Base-by-base conservation (phyloP, 495 filamentous ascomycete species). In the Cenococcum geophilum region DNA sequence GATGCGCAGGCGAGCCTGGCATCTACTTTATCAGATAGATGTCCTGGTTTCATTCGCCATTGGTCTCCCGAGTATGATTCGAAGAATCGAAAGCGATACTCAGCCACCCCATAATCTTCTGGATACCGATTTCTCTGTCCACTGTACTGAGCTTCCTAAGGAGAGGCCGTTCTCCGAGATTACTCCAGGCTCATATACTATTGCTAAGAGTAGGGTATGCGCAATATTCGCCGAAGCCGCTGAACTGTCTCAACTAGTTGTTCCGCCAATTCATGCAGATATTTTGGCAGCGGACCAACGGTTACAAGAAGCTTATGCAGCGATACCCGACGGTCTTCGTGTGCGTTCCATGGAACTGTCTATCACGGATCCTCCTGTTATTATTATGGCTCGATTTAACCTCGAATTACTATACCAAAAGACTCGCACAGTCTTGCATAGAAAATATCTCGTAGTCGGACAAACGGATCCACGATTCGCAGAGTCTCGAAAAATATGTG, bases 221-320 rank as follows among this genome's bases (percentile, higher is more conserved):
- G 62, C 67, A 0, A 64, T 77, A n/a, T 76, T 78, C 52, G 78
- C 73, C 10, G 69, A 76, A 48, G 74, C 78, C 21, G 70, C 74
- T 12, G 80, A 83, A 21, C 64, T 76, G 11, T 73, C 69, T 3
- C 73, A 75, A 12, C 70, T 71, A 4, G 68, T 76, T 6, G 62
- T 65, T 1, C 62, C 69, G 18, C 72, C 76, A 3, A 51, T 57
- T 0, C 71, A 76, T 53, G 70, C 72, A n/a, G 68, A 71, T 20
- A 72, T 77, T 8, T 68, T 77, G 60, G 59, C 68, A 3, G 64
- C 79, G 9, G 77, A 80, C 50, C 67, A 67, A 40, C 36, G 68
- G 0, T 59, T 74, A 4, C 60, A 73, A 36, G 72, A 75, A 48
- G 69, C 71, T 14, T 76, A 77, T 59, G 59, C 64, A 20, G 50